Evolutionary conservation across 257 asterid species (phyloP).

Genomic region (Apocynum venetum): DNA sequence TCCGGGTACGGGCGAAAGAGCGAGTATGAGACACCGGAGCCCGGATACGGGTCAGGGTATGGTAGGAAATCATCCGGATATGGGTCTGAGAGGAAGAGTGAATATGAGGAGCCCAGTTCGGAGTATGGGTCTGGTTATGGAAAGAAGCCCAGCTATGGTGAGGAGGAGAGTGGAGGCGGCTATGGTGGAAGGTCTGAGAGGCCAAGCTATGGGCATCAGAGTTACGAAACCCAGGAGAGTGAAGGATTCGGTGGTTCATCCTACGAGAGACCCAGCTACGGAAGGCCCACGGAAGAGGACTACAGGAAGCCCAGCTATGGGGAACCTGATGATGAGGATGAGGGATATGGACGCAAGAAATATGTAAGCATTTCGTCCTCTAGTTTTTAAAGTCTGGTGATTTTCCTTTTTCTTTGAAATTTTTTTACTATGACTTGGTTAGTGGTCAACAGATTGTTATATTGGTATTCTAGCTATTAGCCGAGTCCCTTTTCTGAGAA

Average conservation of each 20-base stretch:
- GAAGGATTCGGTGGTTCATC: slow-evolving; percentile 29
- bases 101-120: slow-evolving; percentile 19
- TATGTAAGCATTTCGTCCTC: slow-evolving; percentile 40
- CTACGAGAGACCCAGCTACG: slow-evolving; percentile 56
- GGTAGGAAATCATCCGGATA: slow-evolving; percentile 19
- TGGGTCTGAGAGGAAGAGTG: slow-evolving; percentile 34
- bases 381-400: neutral
- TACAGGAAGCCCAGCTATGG: slow-evolving; percentile 27
- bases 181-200: slow-evolving; percentile 29
- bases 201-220: slow-evolving; percentile 35
- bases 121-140: slow-evolving; percentile 30
- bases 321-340: slow-evolving; percentile 19
- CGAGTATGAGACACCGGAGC: neutral
- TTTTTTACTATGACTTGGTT: neutral
- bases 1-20: slow-evolving; percentile 28
- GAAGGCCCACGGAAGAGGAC: slow-evolving; percentile 46
- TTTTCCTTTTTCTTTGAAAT: neutral
- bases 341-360: slow-evolving; percentile 61
- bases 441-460: neutral
- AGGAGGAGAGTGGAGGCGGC: slow-evolving; percentile 20
- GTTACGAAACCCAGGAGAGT: slow-evolving; percentile 22
- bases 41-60: slow-evolving; percentile 20
- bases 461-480: neutral
- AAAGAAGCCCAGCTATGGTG: slow-evolving; percentile 15
- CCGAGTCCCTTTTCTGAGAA: neutral